Evolutionary conservation across 2,329 filamentous ascomycete species (phyloP), one percentile per base, ranked within the genome.

Genomic region (Colletotrichum sp.): DNA sequence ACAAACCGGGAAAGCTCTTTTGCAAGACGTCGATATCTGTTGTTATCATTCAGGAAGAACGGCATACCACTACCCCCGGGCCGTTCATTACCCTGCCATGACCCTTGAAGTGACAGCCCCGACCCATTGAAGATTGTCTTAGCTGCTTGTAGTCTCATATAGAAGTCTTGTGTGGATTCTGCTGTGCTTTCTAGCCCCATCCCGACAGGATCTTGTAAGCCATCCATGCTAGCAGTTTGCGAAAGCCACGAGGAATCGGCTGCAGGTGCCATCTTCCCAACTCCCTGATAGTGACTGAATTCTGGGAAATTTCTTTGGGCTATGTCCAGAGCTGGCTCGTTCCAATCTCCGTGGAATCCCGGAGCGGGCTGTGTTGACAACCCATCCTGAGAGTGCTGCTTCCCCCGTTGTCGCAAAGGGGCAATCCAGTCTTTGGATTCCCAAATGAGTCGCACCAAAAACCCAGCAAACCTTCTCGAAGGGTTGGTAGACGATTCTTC

Each of bases 11-110:
- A n/a, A 64, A 78, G 27, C 43, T 81, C 77, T 56, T 76, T 39
- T 12, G 77, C 34, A 36, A 83, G 72, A 71, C 78, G 80, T 2
- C 69, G 68, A 22, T 82, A 78, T 27, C 81, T 80, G 8, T 83
- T 77, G 2, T 76, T 73, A 15, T 82, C 80, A 52, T 81, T 81
- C 3, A 81, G 72, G 8, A 75, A 77, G 55, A 77, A 74, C 4
- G 61, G 66, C 18, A 74, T 64, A 7, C 62, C 73, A 25, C 16
- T 71, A 12, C 69, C 62, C 12, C 56, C 34, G 3, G 73, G 70
- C 2, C 32, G 69, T 7, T 64, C 69, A 7, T 43, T 43, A 13
- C 36, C 62, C 6, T 27, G 27, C 6, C 43, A 22, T 2, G 73
- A 56, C 15, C 25, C 62, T 5, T 27, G 27, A 3, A 64, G 27